Evolutionary conservation across 495 filamentous ascomycete genomes (phyloP).

Genomic region (Xylaria grammica): DNA sequence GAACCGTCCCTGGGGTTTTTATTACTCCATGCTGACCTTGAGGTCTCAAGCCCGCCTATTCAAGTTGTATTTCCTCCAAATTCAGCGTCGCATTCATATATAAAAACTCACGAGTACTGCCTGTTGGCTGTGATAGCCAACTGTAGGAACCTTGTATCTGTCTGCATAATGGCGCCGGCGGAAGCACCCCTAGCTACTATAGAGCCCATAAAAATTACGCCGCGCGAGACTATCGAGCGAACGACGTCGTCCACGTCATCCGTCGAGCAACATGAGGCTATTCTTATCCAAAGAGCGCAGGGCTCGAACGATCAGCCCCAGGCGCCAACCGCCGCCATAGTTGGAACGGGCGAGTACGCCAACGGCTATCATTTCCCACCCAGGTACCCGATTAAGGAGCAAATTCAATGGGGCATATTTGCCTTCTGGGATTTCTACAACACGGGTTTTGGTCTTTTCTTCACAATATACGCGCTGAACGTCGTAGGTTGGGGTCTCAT

Average conservation of each 20-base stretch:
- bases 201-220: conserved; percentile 21
- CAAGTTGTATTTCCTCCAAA: background rate
- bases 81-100: background rate
- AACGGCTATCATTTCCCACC: conserved; percentile 77
- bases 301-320: conserved; percentile 18
- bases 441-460: conserved; percentile 73
- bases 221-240: conserved; percentile 28
- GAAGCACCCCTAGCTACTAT: conserved; percentile 24
- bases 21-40: background rate
- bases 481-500: conserved; percentile 89
- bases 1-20: background rate
- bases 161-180: conserved; percentile 29
- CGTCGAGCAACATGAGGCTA: conserved; percentile 26
- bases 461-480: conserved; percentile 79
- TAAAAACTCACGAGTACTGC: background rate
- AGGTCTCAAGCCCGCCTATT: background rate
- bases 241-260: conserved; percentile 29
- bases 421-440: conserved; percentile 60
- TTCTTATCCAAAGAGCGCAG: conserved; percentile 26
- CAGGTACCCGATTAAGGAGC: conserved; percentile 66
- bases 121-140: conserved; percentile 8
- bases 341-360: conserved; percentile 33
- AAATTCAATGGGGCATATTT: conserved; percentile 57
- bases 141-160: conserved; percentile 8
- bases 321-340: conserved; percentile 15